phyloP scores from a whole-genome alignment of 768 basidiomycete species.

The Tulasnella sp. region DNA sequence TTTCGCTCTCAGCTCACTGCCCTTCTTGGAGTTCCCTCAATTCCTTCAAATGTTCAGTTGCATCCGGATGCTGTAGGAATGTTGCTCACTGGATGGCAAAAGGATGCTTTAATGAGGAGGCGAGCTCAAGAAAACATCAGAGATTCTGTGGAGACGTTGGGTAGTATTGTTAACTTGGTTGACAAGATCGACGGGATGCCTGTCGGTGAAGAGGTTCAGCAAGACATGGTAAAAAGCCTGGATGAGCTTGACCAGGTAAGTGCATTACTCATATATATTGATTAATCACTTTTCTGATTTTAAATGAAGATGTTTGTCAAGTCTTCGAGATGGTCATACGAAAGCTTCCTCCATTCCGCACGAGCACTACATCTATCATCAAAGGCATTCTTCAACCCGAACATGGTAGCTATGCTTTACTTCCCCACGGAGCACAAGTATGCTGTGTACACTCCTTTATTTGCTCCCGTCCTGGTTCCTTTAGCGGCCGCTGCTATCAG shows the following conservation, averaged over 20 bases:
- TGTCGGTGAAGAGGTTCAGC: slow-evolving; percentile 61
- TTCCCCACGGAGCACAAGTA: slow-evolving; percentile 98
- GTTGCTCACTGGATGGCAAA: slow-evolving; percentile 56
- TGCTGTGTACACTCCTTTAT: slow-evolving; percentile 90
- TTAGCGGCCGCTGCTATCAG: slow-evolving; percentile 58
- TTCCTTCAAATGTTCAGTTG: slow-evolving; percentile 37
- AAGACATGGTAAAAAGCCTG: slow-evolving; percentile 57
- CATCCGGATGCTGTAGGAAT: slow-evolving; percentile 14
- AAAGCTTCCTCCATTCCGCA: slow-evolving; percentile 43
- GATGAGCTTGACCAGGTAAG: slow-evolving; percentile 58
- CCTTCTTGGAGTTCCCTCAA: slow-evolving; percentile 65
- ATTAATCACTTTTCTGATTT: not conserved
- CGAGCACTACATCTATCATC: slow-evolving; percentile 54
- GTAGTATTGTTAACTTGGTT: slow-evolving; percentile 73
- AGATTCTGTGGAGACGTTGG: slow-evolving; percentile 58
- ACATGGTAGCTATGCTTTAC: slow-evolving; percentile 90
- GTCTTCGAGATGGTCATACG: slow-evolving; percentile 30
- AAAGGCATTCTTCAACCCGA: slow-evolving; percentile 90
- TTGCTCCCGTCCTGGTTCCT: slow-evolving; percentile 81
- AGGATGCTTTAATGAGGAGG: slow-evolving; percentile 61
- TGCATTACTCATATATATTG: slow-evolving; percentile 1
- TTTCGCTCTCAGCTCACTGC: slow-evolving; percentile 61
- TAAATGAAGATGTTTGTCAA: slow-evolving; percentile 6
- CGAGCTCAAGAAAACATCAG: slow-evolving; percentile 56
- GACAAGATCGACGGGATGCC: slow-evolving; percentile 87